Evolutionary conservation across 257 asterid species (phyloP).

Genomic region (Solanum bulbocastanum): DNA sequence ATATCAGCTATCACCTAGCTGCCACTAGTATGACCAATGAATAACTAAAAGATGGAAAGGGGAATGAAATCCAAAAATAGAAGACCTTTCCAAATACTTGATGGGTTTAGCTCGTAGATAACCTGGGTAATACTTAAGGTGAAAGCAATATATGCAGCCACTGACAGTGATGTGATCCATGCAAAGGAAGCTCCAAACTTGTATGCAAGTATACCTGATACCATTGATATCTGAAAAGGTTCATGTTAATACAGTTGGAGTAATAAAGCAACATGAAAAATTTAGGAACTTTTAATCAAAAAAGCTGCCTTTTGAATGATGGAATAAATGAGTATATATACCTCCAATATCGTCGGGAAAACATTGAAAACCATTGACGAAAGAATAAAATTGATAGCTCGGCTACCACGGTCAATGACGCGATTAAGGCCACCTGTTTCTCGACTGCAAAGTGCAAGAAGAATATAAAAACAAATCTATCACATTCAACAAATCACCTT

Average conservation of each 20-base stretch:
- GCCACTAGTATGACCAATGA: background rate
- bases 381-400: slow-evolving; percentile 93
- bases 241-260: slow-evolving; percentile 24
- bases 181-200: slow-evolving; percentile 97
- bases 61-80: background rate
- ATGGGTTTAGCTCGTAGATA: background rate
- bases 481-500: background rate
- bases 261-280: background rate
- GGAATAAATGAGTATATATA: slow-evolving; percentile 4
- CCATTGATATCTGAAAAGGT: slow-evolving; percentile 85
- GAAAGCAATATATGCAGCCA: slow-evolving; percentile 73
- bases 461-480: background rate
- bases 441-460: slow-evolving; percentile 48
- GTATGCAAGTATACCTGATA: slow-evolving; percentile 94
- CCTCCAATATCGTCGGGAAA: slow-evolving; percentile 91
- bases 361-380: slow-evolving; percentile 94
- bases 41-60: background rate
- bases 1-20: background rate
- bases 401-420: slow-evolving; percentile 95
- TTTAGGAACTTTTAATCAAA: background rate
- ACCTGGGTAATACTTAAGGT: slow-evolving; percentile 91
- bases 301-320: background rate
- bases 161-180: slow-evolving; percentile 86
- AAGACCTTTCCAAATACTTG: background rate
- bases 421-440: slow-evolving; percentile 97